These are phyloP conservation scores for Mycena venus DNA, from an alignment of 768 basidiomycete species.

Conservation along the genomic window DNA sequence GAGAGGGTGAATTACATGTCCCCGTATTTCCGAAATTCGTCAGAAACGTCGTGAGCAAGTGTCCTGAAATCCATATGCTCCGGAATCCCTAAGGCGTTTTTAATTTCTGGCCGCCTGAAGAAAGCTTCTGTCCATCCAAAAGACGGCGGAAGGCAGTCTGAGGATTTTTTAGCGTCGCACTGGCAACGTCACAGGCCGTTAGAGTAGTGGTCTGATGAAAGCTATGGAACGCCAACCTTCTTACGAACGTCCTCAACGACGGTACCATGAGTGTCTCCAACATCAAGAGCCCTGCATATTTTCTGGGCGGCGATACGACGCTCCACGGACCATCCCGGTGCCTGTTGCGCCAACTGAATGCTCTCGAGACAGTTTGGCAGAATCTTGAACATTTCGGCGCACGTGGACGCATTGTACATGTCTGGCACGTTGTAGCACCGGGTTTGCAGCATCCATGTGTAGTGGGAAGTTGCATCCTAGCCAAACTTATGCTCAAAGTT, in stretches of 20 bases:
- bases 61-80: conserved; percentile 31
- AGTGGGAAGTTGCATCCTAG: conserved; percentile 45
- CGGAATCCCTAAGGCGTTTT: conserved; percentile 32
- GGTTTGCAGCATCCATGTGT: conserved; percentile 44
- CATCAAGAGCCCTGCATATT: conserved; percentile 10
- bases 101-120: conserved; percentile 31
- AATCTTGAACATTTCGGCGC: conserved; percentile 37
- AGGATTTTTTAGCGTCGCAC: conserved; percentile 14
- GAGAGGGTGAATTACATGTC: conserved; percentile 32
- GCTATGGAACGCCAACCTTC: conserved; percentile 29
- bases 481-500: background rate
- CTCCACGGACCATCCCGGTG: conserved; percentile 12
- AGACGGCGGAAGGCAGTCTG: conserved; percentile 11
- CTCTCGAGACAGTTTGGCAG: conserved; percentile 44
- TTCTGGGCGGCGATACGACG: conserved; percentile 20
- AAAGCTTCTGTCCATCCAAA: conserved; percentile 37
- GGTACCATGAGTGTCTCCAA: conserved; percentile 30
- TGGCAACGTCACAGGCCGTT: background rate
- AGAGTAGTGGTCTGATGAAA: no score
- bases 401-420: conserved; percentile 46
- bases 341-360: conserved; percentile 33
- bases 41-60: conserved; percentile 23
- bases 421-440: conserved; percentile 42
- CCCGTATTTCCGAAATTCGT: conserved; percentile 33
- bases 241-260: conserved; percentile 34